Conservation (phyloP, 2,329 filamentous ascomycete species). For the Talaromyces piceae region DNA sequence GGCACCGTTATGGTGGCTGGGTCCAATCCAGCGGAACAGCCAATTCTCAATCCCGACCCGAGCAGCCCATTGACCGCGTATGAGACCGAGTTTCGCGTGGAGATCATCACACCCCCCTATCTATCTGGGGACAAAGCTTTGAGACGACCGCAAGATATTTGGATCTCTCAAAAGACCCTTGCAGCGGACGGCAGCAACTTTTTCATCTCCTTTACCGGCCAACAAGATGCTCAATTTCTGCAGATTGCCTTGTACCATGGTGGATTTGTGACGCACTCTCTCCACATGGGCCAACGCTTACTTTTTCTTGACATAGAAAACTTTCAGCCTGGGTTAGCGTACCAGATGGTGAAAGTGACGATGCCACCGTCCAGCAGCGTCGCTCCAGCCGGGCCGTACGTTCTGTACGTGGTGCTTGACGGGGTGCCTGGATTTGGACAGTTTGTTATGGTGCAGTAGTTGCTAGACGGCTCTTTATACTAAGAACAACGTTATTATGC, state of each 20-base stretch:
- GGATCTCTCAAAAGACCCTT: slow-evolving; percentile 39
- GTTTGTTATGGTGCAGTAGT: slow-evolving; percentile 35
- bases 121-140: slow-evolving; percentile 45
- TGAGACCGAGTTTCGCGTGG: slow-evolving; percentile 55
- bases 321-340: slow-evolving; percentile 37
- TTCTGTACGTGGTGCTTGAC: slow-evolving; percentile 52
- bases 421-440: slow-evolving; percentile 48
- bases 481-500: too few relatives aligned
- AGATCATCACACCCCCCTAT: slow-evolving; percentile 56
- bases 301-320: slow-evolving; percentile 45
- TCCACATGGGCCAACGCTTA: slow-evolving; percentile 58
- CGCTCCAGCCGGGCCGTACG: slow-evolving; percentile 53
- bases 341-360: slow-evolving; percentile 43
- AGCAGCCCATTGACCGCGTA: slow-evolving; percentile 38
- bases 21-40: slow-evolving; percentile 55
- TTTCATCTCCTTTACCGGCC: slow-evolving; percentile 41
- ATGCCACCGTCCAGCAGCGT: slow-evolving; percentile 50
- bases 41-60: slow-evolving; percentile 39
- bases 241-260: slow-evolving; percentile 51
- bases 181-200: slow-evolving; percentile 40
- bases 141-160: slow-evolving; percentile 43
- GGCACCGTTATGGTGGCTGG: slow-evolving; percentile 54
- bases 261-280: slow-evolving; percentile 53
- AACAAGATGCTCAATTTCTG: slow-evolving; percentile 35
- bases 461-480: neutral